A percentile compares a stretch with the other conserved stretches of the same genome.
phyloP scores from a whole-genome alignment of 176 grass and related monocot species.

The Oryza australiensis region DNA sequence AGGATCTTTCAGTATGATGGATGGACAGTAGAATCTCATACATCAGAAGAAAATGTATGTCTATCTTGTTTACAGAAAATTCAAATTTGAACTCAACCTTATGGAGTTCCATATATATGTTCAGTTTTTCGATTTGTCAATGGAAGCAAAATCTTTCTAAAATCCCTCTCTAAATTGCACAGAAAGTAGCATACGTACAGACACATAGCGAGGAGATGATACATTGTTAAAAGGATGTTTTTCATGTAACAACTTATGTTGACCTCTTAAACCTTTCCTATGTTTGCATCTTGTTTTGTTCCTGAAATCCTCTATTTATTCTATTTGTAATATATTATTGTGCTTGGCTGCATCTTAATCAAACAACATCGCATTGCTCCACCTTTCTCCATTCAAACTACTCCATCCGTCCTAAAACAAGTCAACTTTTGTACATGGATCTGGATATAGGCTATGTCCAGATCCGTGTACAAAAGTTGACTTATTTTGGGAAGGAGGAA shows the following conservation, averaged over 20 bases:
- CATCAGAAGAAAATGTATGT: neutral
- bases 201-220: too few species aligned
- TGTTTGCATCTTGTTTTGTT: neutral
- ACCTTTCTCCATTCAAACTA: too few species aligned
- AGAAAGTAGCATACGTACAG: neutral
- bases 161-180: neutral
- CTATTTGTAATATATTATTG: too few species aligned
- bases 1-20: neutral
- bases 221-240: neutral
- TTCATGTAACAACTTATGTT: neutral
- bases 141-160: too few species aligned
- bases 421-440: too few species aligned
- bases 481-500: too few species aligned
- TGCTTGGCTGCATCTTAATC: too few species aligned
- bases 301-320: too few species aligned
- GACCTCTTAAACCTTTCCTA: neutral
- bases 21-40: neutral
- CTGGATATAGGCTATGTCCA: too few species aligned
- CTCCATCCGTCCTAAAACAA: too few species aligned
- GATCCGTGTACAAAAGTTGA: too few species aligned
- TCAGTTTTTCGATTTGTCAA: neutral
- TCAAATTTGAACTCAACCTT: neutral
- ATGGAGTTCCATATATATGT: neutral
- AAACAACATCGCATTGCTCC: too few species aligned
- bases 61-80: neutral